A percentile compares a stretch with the other conserved stretches of the same genome.
phyloP scores from a whole-genome alignment of 2,329 filamentous ascomycete genomes.

The Clarireedia sp. region DNA sequence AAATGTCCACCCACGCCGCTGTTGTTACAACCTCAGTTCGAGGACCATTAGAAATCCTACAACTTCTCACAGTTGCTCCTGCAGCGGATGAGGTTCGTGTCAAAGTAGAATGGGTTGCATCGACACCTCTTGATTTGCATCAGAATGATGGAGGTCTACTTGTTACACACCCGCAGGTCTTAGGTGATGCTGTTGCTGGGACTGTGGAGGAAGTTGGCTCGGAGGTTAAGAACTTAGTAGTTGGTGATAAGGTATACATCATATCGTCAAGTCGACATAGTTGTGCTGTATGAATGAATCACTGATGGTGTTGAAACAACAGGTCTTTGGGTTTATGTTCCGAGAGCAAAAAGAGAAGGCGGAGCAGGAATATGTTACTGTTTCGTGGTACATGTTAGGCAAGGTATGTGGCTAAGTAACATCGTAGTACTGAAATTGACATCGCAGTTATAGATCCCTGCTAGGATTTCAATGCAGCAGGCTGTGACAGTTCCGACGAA shows the following conservation, averaged over 20 bases:
- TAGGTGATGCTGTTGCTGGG: background rate
- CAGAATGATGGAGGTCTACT: background rate
- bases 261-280: background rate
- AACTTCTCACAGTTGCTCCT: background rate
- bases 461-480: background rate
- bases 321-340: background rate
- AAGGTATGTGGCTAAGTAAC: background rate
- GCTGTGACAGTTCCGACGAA: background rate
- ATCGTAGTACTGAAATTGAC: too few species aligned
- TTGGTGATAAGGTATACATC: background rate
- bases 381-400: background rate
- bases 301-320: background rate
- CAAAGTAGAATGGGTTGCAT: background rate
- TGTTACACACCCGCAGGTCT: background rate
- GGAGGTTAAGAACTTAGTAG: background rate
- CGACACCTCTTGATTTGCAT: background rate
- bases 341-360: background rate
- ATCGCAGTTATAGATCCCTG: background rate
- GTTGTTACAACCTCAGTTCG: background rate
- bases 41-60: background rate
- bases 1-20: background rate
- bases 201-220: background rate
- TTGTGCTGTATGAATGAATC: background rate
- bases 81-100: background rate
- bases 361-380: background rate